Base-by-base conservation (phyloP, 768 basidiomycete genomes). In the Boletellus sp. region DNA sequence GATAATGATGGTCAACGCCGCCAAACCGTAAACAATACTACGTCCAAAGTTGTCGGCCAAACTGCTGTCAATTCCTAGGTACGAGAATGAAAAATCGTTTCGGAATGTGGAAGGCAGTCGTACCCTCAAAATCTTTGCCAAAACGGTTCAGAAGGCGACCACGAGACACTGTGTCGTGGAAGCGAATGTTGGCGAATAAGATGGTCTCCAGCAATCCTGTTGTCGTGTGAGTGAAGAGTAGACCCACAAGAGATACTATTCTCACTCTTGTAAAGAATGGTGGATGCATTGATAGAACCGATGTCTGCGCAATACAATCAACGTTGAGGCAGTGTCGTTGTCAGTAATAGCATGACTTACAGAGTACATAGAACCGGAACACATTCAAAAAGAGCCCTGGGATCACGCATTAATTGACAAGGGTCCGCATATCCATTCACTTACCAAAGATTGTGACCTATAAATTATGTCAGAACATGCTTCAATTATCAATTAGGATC, bases 131-230 rank as follows among this genome's bases (percentile, higher is more conserved):
- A 63, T 94, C 93, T 66, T 94, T 94, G 37, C 93, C 92, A 54
- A 89, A 87, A 40, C 91, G 74, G 57, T 94, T 91, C 33, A 94
- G 68, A 10, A 90, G 71, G 2, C 92, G 81, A 6, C 94, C 94
- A 33, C 90, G 81, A 44, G 86, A 90, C 2, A 90, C 80, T 0
- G 93, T 96, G 61, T 96, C 94, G 58, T 95, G 94, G 76, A 96
- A 95, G 36, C 93, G 81, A 49, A 95, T 84, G 40, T 90, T 81
- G 8, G 93, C 90, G 60, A 94, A 94, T 1, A 96, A 72, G 3
- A 95, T 84, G 1, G 83, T 67, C 61, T 94, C 87, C 23, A 94
- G 71, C 34, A 94, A 75, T 32, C 74, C 80, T 57, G 22, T 40
- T 11, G 23, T 34, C 32, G 4, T 3, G 16, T 66, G 34, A 70